These are phyloP conservation scores for Pseudogymnoascus sp. DNA, from an alignment of 2,329 filamentous ascomycete species.

Conservation along the genomic window DNA sequence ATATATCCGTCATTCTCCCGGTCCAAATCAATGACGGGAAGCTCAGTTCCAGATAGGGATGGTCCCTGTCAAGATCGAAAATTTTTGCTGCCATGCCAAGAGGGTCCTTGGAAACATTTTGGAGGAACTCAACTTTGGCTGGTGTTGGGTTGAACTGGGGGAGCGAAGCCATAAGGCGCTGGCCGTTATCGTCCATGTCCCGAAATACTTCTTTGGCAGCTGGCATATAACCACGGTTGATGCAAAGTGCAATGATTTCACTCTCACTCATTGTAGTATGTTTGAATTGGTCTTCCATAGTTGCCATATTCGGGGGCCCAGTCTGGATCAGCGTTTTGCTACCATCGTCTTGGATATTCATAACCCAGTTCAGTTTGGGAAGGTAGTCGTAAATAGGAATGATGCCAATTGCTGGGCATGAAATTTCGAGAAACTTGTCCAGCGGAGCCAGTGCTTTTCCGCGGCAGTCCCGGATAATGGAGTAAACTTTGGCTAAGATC, in stretches of 20 bases:
- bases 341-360: slow-evolving; percentile 12
- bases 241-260: slow-evolving; percentile 20
- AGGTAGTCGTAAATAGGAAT: slow-evolving; percentile 18
- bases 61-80: background rate
- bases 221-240: slow-evolving; percentile 16
- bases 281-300: slow-evolving; percentile 15
- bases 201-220: background rate
- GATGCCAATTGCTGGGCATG: slow-evolving; percentile 19
- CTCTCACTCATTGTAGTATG: slow-evolving; percentile 18
- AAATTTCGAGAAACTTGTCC: slow-evolving; percentile 14
- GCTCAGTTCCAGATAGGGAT: background rate
- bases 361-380: slow-evolving; percentile 18
- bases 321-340: slow-evolving; percentile 15
- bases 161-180: background rate
- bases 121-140: background rate
- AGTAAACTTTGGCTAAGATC: slow-evolving; percentile 20
- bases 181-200: background rate
- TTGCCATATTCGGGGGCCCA: slow-evolving; percentile 13
- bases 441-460: slow-evolving; percentile 18
- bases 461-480: slow-evolving; percentile 18
- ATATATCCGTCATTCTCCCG: slow-evolving; percentile 18
- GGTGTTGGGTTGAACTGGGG: background rate
- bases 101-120: background rate
- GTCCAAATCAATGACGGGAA: slow-evolving; percentile 13
- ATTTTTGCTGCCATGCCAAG: background rate